Conservation (phyloP, 768 basidiomycete species). For the Phylloporus sp. region DNA sequence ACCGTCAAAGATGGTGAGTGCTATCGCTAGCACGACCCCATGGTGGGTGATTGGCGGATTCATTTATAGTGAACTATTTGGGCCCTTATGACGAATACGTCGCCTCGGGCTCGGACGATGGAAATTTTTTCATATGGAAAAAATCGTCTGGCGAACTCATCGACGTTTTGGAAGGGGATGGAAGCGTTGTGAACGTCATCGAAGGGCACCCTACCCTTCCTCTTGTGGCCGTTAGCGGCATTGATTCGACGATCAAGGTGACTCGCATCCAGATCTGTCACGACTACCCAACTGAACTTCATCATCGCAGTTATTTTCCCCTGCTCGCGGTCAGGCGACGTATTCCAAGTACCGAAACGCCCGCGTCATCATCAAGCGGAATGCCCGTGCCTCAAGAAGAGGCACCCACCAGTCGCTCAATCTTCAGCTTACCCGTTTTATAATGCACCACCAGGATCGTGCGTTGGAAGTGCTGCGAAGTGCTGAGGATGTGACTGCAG, state of each 20-base stretch:
- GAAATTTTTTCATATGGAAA: conserved; percentile 83
- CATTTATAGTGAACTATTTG: conserved; percentile 70
- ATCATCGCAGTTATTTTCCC: conserved; percentile 56
- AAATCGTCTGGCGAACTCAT: conserved; percentile 59
- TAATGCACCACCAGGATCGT: conserved; percentile 28
- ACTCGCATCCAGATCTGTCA: conserved; percentile 9
- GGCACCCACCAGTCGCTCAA: conserved; percentile 15
- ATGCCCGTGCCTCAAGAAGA: conserved; percentile 36
- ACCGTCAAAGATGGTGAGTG: conserved; percentile 83
- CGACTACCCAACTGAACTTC: neutral
- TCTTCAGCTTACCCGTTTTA: conserved; percentile 28
- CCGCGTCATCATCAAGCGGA: conserved; percentile 51
- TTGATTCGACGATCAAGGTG: conserved; percentile 82
- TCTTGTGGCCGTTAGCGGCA: conserved; percentile 80
- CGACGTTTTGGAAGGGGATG: conserved; percentile 82
- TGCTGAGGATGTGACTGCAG: conserved; percentile 18
- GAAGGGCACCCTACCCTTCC: conserved; percentile 78
- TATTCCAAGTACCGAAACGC: conserved; percentile 55
- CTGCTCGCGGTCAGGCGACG: conserved; percentile 39
- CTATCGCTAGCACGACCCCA: neutral
- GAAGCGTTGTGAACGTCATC: conserved; percentile 77
- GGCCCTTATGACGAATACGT: conserved; percentile 76
- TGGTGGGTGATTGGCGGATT: neutral
- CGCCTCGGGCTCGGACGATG: conserved; percentile 82
- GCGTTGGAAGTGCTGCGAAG: conserved; percentile 21